Evolutionary conservation across 2,329 filamentous ascomycete genomes (phyloP).

Genomic region (Botrytis pseudocinerea): DNA sequence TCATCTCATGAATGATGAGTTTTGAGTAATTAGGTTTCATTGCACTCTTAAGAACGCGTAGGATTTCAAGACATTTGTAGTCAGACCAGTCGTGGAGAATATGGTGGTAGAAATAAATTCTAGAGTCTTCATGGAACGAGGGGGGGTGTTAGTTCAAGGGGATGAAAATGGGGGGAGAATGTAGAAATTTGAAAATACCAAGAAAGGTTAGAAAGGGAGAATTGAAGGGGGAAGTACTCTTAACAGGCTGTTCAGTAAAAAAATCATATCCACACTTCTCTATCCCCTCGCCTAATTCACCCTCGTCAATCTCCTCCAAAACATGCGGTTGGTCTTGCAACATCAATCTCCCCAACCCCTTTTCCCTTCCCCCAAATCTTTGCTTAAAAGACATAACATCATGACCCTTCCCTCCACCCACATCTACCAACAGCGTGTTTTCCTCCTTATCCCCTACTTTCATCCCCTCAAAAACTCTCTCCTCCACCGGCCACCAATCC

Average conservation of each 20-base stretch:
- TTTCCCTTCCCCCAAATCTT: neutral
- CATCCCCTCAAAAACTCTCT: neutral
- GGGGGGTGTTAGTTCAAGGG: neutral
- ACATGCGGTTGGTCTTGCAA: constrained; percentile 44
- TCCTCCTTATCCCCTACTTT: neutral
- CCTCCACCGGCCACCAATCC: neutral
- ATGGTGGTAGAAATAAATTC: neutral
- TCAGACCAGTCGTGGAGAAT: neutral
- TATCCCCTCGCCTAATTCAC: constrained; percentile 38
- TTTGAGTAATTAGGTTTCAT: neutral
- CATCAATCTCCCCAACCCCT: neutral
- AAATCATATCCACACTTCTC: constrained; percentile 37
- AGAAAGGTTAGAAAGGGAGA: neutral
- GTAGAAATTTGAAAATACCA: neutral
- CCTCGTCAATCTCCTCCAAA: constrained; percentile 26
- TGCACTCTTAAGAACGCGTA: neutral
- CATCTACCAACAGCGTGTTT: constrained; percentile 42
- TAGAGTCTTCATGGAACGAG: neutral
- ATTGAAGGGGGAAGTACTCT: neutral
- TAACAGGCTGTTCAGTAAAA: constrained; percentile 38
- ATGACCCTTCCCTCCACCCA: constrained; percentile 46
- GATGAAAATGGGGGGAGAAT: neutral
- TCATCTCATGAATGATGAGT: neutral
- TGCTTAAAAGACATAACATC: constrained; percentile 28
- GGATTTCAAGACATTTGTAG: constrained; percentile 12